Evolutionary conservation across 225 moss, liverwort and hornwort species (phyloP), one percentile per base, ranked within the genome.

Genomic region (Pseudoscleropodium purum): DNA sequence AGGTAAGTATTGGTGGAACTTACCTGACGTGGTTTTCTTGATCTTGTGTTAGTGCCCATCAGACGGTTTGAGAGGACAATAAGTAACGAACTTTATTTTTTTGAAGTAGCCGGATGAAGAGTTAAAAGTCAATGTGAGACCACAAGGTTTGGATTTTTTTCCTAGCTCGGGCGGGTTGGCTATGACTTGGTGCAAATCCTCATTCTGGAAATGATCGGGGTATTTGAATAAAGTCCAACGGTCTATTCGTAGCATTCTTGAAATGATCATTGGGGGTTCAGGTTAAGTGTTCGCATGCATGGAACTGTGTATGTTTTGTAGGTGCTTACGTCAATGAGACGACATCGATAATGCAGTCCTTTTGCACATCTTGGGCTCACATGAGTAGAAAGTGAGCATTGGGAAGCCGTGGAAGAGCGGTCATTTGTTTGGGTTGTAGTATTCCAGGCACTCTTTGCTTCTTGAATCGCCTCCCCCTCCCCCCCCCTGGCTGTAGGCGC

Each of bases 1-100:
- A 99, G 95, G 96, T 96, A 67, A 83, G 90, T 78, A 29, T 64
- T 36, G 18, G 21, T 59, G 78, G 56, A 79, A n/a, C 47, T 68
- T 36, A 20, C 57, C 39, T 51, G 25, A 86, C 59, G 84, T 47
- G 65, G 83, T 14, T 64, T 64, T 74, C 54, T 49, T 41, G 68
- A 37, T 76, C 36, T 33, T 72, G 89, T 54, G 26, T 69, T 64
- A 37, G n/a, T 49, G 80, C 27, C 81, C 18, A 61, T 75, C 75
- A 41, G 84, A 60, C 10, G 74, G 84, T 84, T 60, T 67, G 52
- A 74, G 73, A 80, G 56, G 27, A 27, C 26, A 52, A 74, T 70
- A 23, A 33, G 49, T 87, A 67, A 74, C 45, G 57, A 75, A 66
- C 5, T 65, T 81, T 59, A 26, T 20, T 83, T 36, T 34, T 26